Base-by-base conservation (phyloP, 257 asterid species). In the Lycium ferocissimum region DNA sequence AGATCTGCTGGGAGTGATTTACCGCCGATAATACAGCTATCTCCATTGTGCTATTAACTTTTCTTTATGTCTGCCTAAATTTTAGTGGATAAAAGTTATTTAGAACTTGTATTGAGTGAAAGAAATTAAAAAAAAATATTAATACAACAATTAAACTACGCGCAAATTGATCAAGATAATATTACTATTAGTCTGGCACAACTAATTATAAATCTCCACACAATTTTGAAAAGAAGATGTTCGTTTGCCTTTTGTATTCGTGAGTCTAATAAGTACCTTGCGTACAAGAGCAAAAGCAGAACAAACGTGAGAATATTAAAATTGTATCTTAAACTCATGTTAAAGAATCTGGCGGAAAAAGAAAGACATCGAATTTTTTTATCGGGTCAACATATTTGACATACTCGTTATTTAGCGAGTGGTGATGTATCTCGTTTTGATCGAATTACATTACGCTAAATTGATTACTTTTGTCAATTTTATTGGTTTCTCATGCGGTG, bases 271-370 rank as follows among this genome's bases (percentile, higher is more conserved):
- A 13, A 1, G 5, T 76, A 51, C 82, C 82, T 76, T 76, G 82
- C 62, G 82, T 76, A 26, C 22, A 63, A 26, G 82, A 22, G 82
- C 63, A 26, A 76, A 76, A 76, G 63, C 63, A 76, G 51, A 76
- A 1, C 82, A 76, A 76, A 51, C 3, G 12, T 76, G 62, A 75
- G 81, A 75, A 49, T 51, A 45, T 20, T 49, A 6, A 49, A 49
- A 75, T 49, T 13, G 62, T 75, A 22, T 20, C 37, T 49, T 75
- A 49, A 2, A 51, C 22, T 75, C 81, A 13, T 26, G 65, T 6
- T 51, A 63, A 76, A 37, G 81, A 26, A 56, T 78, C 76, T 58
- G 72, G 0, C 20, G 3, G 4, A 47, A 73, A 45, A 73, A 20
- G n/a, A 13, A 20, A 73, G 6, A 54, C 61, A 75, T 11, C 47